Evolutionary conservation across 2,329 filamentous ascomycete genomes (phyloP).

Genomic region (Byssochlamys sp.): DNA sequence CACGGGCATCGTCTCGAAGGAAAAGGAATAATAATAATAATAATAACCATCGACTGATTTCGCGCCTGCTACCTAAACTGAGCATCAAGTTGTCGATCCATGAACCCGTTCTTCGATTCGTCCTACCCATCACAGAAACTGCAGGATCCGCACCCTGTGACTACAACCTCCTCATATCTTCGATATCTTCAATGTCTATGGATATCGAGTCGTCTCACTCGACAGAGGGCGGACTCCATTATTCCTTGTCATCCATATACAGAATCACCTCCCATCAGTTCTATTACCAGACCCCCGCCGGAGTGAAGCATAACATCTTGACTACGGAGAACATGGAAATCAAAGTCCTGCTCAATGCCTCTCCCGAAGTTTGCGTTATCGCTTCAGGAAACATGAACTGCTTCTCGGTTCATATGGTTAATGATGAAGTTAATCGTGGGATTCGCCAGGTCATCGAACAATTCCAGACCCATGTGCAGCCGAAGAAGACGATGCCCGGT

Average conservation of each 20-base stretch:
- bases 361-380: conserved; percentile 74
- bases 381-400: conserved; percentile 72
- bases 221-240: conserved; percentile 70
- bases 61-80: conserved; percentile 83
- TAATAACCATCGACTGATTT: conserved; percentile 59
- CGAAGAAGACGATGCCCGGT: conserved; percentile 47
- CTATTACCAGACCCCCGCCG: conserved; percentile 84
- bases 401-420: conserved; percentile 78
- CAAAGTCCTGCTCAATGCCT: conserved; percentile 73
- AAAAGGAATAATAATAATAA: conserved; percentile 45
- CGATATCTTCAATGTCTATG: conserved; percentile 82
- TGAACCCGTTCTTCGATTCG: conserved; percentile 84
- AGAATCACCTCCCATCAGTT: conserved; percentile 76
- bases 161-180: conserved; percentile 90
- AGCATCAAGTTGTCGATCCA: conserved; percentile 94
- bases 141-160: conserved; percentile 57
- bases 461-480: conserved; percentile 60
- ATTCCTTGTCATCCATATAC: conserved; percentile 72
- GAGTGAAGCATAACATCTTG: conserved; percentile 74
- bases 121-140: conserved; percentile 65
- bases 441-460: conserved; percentile 84
- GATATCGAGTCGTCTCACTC: conserved; percentile 96
- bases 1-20: conserved; percentile 34
- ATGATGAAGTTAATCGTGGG: conserved; percentile 85
- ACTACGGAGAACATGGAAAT: conserved; percentile 81